Evolutionary conservation across 225 moss, liverwort and hornwort genomes (phyloP).

Genomic region (Anthoceros angustus): DNA sequence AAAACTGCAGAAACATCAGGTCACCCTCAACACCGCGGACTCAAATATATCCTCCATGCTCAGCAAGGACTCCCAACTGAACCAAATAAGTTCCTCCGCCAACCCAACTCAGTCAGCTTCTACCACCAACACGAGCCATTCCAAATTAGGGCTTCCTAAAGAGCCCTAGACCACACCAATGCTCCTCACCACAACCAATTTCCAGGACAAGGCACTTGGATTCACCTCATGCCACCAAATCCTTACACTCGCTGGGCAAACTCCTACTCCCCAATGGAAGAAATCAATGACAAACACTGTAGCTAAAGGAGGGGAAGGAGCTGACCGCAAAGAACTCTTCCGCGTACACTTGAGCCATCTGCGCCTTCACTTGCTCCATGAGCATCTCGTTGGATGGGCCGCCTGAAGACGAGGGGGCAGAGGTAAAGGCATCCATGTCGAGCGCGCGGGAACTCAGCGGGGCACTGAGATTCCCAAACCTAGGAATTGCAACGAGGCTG

Average conservation of each 20-base stretch:
- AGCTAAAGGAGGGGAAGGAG: not conserved
- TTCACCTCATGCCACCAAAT: too few species aligned
- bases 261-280: not conserved
- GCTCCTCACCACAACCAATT: too few species aligned
- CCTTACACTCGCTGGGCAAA: too few species aligned
- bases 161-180: too few species aligned
- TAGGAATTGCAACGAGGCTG: not conserved
- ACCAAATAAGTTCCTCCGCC: too few species aligned
- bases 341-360: slow-evolving; percentile 90
- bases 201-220: too few species aligned
- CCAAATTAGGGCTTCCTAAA: too few species aligned
- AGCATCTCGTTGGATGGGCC: slow-evolving; percentile 50
- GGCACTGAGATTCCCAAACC: not conserved
- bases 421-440: slow-evolving; percentile 46
- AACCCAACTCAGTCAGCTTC: too few species aligned
- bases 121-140: too few species aligned
- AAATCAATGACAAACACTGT: not conserved
- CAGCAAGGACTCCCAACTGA: not conserved
- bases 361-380: slow-evolving; percentile 89
- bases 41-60: not conserved
- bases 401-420: slow-evolving; percentile 33
- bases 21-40: too few species aligned
- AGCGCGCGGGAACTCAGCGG: not conserved
- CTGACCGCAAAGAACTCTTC: slow-evolving; percentile 82
- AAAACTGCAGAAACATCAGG: slow-evolving; percentile 2